Conservation (phyloP, 768 basidiomycete species). For the Lactifluus pinguis region DNA sequence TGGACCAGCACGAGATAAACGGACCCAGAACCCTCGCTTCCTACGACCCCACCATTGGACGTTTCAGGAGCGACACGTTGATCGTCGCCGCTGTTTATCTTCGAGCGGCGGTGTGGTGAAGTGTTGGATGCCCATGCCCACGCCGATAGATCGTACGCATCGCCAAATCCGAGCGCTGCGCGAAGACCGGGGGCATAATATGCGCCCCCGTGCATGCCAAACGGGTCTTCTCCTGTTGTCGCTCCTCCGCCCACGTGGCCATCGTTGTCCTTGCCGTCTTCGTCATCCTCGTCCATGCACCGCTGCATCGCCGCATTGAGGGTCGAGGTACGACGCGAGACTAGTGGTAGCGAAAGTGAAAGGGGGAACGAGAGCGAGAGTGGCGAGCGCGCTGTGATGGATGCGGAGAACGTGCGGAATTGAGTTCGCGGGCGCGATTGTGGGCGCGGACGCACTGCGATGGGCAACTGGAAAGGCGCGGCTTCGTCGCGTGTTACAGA, state of each 20-base stretch:
- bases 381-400: constrained; percentile 5
- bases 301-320: not conserved
- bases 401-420: constrained; percentile 9
- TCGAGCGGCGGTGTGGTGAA: not conserved
- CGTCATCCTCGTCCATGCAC: not conserved
- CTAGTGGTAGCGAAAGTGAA: constrained; percentile 3
- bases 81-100: not conserved
- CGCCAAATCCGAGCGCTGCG: not conserved
- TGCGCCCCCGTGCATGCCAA: constrained; percentile 1
- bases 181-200: constrained; percentile 2
- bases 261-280: not conserved
- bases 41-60: not conserved
- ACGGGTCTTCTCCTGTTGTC: not conserved
- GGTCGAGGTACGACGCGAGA: not conserved
- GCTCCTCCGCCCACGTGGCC: not conserved
- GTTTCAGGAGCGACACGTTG: not conserved
- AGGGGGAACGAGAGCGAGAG: constrained; percentile 7
- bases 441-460: not conserved
- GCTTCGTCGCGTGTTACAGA: not conserved
- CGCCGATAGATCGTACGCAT: constrained; percentile 12
- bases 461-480: not conserved
- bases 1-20: constrained; percentile 2
- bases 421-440: not conserved
- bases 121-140: constrained; percentile 11
- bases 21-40: not conserved